A percentile compares a stretch with the other conserved stretches of the same genome.
Conservation (phyloP, 169 alveolate species). For the Cryptosporidium felis region DNA sequence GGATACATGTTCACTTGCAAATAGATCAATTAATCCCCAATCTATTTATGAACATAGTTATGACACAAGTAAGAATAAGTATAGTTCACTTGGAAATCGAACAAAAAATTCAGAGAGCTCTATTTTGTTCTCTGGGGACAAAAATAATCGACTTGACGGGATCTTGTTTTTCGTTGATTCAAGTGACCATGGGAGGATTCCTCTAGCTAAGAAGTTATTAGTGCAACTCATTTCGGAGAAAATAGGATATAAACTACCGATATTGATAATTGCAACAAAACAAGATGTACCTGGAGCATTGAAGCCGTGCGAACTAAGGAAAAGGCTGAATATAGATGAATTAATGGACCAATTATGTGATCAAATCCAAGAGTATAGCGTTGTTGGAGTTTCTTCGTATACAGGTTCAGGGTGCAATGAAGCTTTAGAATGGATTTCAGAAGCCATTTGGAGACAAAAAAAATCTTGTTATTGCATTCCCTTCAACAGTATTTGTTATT, state of each 20-base stretch:
- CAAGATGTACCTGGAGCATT: conserved; percentile 47
- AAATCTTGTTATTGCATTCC: conserved; percentile 37
- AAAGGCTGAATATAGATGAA: conserved; percentile 4
- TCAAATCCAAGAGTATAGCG: background rate
- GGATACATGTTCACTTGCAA: background rate
- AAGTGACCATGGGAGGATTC: conserved; percentile 61
- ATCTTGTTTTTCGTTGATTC: conserved; percentile 54
- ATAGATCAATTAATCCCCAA: too few species aligned
- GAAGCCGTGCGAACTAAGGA: conserved; percentile 11
- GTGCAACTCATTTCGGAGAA: background rate
- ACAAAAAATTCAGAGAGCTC: too few species aligned
- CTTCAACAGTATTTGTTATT: conserved; percentile 45
- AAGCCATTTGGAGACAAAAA: conserved; percentile 49
- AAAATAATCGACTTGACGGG: conserved; percentile 17
- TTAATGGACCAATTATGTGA: background rate
- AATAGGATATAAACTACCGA: background rate
- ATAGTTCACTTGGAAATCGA: too few species aligned
- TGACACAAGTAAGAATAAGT: too few species aligned
- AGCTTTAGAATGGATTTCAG: conserved; percentile 62
- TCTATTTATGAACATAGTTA: too few species aligned
- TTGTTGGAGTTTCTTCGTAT: conserved; percentile 62
- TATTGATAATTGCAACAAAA: conserved; percentile 42
- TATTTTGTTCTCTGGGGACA: too few species aligned
- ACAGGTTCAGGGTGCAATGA: conserved; percentile 53
- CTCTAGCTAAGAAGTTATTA: conserved; percentile 43